A percentile compares a stretch with the other conserved stretches of the same genome.
Conservation (phyloP, 1,139 yeast genomes). For the Candida freyschussii region DNA sequence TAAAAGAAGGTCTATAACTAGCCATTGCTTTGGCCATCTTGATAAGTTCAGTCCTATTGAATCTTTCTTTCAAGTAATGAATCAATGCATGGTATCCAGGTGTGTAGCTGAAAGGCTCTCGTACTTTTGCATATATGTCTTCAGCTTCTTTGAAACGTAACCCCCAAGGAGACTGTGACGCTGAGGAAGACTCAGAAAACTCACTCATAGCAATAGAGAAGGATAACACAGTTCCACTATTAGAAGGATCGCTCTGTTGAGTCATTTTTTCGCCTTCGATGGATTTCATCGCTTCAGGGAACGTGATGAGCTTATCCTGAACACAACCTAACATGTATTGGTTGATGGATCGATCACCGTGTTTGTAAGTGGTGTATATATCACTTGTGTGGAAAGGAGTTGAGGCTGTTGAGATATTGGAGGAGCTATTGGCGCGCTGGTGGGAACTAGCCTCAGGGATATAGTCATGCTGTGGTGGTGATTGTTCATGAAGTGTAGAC, state of each 20-base stretch:
- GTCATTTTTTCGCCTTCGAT: constrained; percentile 39
- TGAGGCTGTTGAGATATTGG: constrained; percentile 16
- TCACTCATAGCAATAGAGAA: constrained; percentile 44
- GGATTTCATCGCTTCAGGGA: constrained; percentile 52
- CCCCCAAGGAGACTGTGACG: constrained; percentile 21
- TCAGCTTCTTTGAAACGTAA: constrained; percentile 60
- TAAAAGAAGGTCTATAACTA: constrained; percentile 82
- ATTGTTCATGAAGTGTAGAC: constrained; percentile 7
- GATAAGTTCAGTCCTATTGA: constrained; percentile 65
- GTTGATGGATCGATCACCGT: constrained; percentile 38
- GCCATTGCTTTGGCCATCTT: constrained; percentile 89
- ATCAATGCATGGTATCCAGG: constrained; percentile 85
- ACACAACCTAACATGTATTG: constrained; percentile 52
- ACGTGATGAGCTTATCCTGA: constrained; percentile 33
- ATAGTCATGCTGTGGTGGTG: constrained; percentile 6
- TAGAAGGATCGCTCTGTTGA: too few relatives aligned
- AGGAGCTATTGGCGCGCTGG: constrained; percentile 8
- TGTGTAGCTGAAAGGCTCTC: constrained; percentile 78
- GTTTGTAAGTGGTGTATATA: constrained; percentile 22
- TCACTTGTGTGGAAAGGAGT: constrained; percentile 14
- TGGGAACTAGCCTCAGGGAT: too few relatives aligned
- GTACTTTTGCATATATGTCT: constrained; percentile 73
- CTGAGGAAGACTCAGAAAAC: constrained; percentile 15
- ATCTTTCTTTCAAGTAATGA: constrained; percentile 66
- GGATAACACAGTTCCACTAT: constrained; percentile 48